Evolutionary conservation across 805 yeast genomes (phyloP).

Genomic region (Ascoidea rubescens): DNA sequence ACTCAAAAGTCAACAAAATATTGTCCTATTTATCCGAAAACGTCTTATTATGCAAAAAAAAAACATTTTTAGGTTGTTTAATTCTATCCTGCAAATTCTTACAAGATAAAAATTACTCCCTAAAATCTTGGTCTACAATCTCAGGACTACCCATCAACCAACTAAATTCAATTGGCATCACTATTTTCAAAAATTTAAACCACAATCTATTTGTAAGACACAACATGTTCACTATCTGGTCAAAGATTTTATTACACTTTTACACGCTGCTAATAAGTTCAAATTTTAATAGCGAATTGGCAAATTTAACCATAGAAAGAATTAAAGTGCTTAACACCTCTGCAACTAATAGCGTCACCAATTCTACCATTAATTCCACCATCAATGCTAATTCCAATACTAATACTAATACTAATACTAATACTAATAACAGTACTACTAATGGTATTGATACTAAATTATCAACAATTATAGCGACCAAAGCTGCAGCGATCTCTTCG

Average conservation of each 20-base stretch:
- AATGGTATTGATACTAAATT: too few species aligned
- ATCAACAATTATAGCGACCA: conserved; percentile 9
- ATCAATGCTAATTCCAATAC: too few species aligned
- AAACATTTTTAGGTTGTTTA: conserved; percentile 51
- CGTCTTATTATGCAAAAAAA: conserved; percentile 36
- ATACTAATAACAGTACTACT: conserved; percentile 6
- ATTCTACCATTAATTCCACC: background rate
- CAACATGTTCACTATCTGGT: conserved; percentile 30
- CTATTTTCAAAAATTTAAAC: conserved; percentile 36
- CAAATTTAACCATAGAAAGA: too few species aligned
- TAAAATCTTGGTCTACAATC: conserved; percentile 61
- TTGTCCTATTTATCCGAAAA: conserved; percentile 1
- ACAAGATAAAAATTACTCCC: conserved; percentile 59
- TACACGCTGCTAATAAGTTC: conserved; percentile 6
- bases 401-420: background rate
- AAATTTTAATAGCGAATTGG: too few species aligned
- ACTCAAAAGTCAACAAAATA: background rate
- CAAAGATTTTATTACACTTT: conserved; percentile 15
- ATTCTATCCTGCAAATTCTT: conserved; percentile 61
- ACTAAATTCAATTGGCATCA: conserved; percentile 29
- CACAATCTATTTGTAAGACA: conserved; percentile 43
- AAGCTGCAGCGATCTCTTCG: background rate
- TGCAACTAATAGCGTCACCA: too few species aligned
- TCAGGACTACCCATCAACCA: conserved; percentile 40
- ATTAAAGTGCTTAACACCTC: too few species aligned